phyloP scores from a whole-genome alignment of 2,329 filamentous ascomycete species.

The Pseudogymnoascus sp. region DNA sequence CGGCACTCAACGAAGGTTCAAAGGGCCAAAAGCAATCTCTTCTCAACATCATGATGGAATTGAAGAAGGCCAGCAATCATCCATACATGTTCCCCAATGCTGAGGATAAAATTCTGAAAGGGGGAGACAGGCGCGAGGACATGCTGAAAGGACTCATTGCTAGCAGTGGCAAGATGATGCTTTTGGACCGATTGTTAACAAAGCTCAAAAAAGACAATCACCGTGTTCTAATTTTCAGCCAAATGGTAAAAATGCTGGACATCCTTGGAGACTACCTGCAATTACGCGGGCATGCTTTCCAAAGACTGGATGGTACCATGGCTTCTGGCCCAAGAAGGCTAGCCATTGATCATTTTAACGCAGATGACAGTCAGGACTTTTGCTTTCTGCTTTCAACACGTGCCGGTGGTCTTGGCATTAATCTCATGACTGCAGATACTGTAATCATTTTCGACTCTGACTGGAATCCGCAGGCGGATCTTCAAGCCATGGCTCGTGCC shows the following conservation, averaged over 20 bases:
- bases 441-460: conserved; percentile 97
- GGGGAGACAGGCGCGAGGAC: conserved; percentile 76
- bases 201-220: conserved; percentile 92
- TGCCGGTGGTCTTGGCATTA: conserved; percentile 96
- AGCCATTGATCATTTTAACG: conserved; percentile 97
- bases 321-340: conserved; percentile 78
- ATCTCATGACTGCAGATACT: conserved; percentile 96
- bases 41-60: conserved; percentile 98
- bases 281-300: conserved; percentile 87
- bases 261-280: conserved; percentile 92
- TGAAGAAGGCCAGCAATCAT: conserved; percentile 98
- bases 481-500: conserved; percentile 96
- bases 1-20: conserved; percentile 81
- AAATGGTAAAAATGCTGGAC: conserved; percentile 99
- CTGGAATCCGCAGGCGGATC: conserved; percentile 97
- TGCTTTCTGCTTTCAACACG: conserved; percentile 92
- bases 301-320: conserved; percentile 91
- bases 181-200: conserved; percentile 86
- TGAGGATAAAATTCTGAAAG: conserved; percentile 78
- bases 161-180: conserved; percentile 99
- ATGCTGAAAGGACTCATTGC: conserved; percentile 87
- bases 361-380: conserved; percentile 91
- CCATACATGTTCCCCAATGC: conserved; percentile 96
- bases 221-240: conserved; percentile 94
- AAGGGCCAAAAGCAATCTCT: conserved; percentile 90